These are phyloP conservation scores for Angomonas ambiguus DNA, from an alignment of 208 protist genomes.

Conservation along the genomic window DNA sequence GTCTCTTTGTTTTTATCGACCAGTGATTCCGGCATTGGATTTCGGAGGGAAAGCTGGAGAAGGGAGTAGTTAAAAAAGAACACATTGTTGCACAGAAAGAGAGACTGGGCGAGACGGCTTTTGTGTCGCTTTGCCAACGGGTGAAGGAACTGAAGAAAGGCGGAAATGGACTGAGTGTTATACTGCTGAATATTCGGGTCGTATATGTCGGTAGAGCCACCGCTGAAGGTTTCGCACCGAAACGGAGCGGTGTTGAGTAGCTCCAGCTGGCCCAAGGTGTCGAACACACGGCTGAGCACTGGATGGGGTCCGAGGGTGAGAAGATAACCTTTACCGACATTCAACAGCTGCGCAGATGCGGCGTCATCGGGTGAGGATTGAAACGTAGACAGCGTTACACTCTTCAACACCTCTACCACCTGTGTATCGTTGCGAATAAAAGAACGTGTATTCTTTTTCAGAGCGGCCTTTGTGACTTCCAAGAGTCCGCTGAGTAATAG, in stretches of 20 bases:
- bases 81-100: conserved; percentile 58
- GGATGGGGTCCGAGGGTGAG: conserved; percentile 59
- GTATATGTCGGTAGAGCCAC: conserved; percentile 22
- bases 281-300: conserved; percentile 39
- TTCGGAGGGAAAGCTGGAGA: neutral
- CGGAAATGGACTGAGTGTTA: conserved; percentile 21
- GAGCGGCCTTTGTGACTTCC: conserved; percentile 61
- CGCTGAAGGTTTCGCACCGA: conserved; percentile 30
- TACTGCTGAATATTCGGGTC: conserved; percentile 32
- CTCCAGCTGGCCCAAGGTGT: conserved; percentile 56
- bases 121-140: conserved; percentile 48
- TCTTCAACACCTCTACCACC: conserved; percentile 36
- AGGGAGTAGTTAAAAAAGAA: conserved; percentile 19
- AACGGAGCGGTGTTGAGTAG: conserved; percentile 56
- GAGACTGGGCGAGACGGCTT: conserved; percentile 37
- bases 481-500: conserved; percentile 73
- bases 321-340: conserved; percentile 32
- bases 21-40: neutral
- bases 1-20: neutral
- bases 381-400: conserved; percentile 38
- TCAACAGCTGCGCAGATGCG: conserved; percentile 22
- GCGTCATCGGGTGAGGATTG: conserved; percentile 18
- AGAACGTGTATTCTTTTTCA: conserved; percentile 43
- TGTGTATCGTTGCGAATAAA: conserved; percentile 56
- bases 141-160: conserved; percentile 34